Conservation (phyloP, 805 yeast species). For the Pichia paraexigua region DNA sequence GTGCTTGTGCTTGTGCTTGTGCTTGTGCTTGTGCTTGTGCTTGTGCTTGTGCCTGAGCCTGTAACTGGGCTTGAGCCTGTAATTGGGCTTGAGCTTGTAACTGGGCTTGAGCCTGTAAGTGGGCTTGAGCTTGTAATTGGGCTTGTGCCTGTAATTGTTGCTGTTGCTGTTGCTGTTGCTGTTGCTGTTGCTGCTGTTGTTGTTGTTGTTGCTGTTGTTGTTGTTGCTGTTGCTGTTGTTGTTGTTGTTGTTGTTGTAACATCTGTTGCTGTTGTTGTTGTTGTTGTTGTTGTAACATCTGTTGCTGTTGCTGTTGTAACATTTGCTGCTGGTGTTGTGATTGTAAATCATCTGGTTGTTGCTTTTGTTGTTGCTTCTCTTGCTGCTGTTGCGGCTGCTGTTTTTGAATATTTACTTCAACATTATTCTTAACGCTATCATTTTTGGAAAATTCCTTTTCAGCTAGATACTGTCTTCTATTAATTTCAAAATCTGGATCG, state of each 20-base stretch:
- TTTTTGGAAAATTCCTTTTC: conserved; percentile 43
- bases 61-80: conserved; percentile 7
- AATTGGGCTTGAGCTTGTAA: conserved; percentile 10
- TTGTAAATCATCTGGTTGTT: too few relatives aligned
- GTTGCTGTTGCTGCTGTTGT: conserved; percentile 11
- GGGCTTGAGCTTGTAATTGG: not conserved
- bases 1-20: conserved; percentile 7
- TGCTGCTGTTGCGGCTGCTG: conserved; percentile 9
- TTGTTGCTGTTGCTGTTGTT: conserved; percentile 10
- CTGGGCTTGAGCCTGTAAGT: conserved; percentile 9
- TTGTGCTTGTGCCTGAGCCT: conserved; percentile 1
- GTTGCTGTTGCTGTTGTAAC: conserved; percentile 4
- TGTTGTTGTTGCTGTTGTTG: conserved; percentile 13
- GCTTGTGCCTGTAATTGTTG: conserved; percentile 10
- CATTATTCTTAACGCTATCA: not conserved
- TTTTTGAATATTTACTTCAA: conserved; percentile 2
- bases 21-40: conserved; percentile 1
- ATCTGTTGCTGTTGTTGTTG: conserved; percentile 11
- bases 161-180: conserved; percentile 9
- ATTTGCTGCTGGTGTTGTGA: conserved; percentile 7
- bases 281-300: conserved; percentile 9
- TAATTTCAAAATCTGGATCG: conserved; percentile 77
- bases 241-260: conserved; percentile 8
- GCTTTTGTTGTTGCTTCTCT: conserved; percentile 4
- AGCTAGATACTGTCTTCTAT: conserved; percentile 67